Conservation (phyloP, 2,329 filamentous ascomycete species). For the Coleophoma eucalyptorum region DNA sequence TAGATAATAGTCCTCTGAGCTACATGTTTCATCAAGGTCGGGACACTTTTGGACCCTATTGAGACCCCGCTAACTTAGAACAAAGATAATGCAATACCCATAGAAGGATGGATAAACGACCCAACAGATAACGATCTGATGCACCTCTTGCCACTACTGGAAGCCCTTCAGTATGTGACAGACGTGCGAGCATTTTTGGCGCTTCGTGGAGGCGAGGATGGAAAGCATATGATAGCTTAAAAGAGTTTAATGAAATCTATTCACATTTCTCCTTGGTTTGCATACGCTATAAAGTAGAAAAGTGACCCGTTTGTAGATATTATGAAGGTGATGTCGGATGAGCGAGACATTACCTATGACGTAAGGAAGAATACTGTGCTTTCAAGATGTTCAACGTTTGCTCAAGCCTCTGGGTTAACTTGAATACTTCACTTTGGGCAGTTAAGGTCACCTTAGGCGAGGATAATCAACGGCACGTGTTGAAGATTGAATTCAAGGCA, state of each 20-base stretch:
- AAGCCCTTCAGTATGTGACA: conserved; percentile 93
- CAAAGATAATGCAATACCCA: conserved; percentile 95
- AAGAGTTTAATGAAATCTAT: neutral
- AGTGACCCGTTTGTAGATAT: neutral
- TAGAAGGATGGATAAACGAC: conserved; percentile 99
- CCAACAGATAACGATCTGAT: conserved; percentile 94
- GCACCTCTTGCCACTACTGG: conserved; percentile 86
- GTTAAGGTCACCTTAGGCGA: too few relatives aligned
- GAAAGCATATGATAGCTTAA: conserved; percentile 37
- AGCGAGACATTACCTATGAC: too few relatives aligned
- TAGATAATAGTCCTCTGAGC: conserved; percentile 97
- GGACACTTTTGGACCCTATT: conserved; percentile 21
- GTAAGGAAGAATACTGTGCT: too few relatives aligned
- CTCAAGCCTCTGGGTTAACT: too few relatives aligned
- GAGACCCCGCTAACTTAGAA: too few relatives aligned
- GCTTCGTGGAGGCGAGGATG: conserved; percentile 79
- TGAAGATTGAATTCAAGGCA: too few relatives aligned
- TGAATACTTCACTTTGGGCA: too few relatives aligned
- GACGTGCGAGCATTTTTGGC: conserved; percentile 90
- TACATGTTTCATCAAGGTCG: conserved; percentile 98
- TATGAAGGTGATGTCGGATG: too few relatives aligned
- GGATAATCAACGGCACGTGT: too few relatives aligned
- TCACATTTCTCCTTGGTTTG: neutral
- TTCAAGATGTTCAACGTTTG: too few relatives aligned
- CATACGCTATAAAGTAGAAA: neutral